Percentiles rank a stretch among this genome's conserved stretches.
Evolutionary conservation across 352 stramenopile species (phyloP).

Genomic region (Globisporangium paroecandrum): DNA sequence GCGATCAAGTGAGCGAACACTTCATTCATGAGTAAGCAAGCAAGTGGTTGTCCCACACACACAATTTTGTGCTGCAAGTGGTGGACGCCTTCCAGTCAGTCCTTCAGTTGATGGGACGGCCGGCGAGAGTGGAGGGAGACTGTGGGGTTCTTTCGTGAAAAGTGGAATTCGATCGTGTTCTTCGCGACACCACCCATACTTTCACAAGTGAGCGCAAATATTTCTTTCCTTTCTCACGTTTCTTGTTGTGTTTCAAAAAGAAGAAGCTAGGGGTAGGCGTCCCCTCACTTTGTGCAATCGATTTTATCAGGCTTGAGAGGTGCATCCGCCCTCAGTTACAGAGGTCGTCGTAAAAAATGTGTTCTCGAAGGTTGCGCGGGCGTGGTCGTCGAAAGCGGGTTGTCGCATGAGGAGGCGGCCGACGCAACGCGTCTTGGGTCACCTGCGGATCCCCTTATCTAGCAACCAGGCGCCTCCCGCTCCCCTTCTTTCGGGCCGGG

Average conservation of each 20-base stretch:
- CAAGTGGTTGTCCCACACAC: not conserved
- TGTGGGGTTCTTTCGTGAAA: not conserved
- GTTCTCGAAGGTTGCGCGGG: not conserved
- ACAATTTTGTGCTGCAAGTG: not conserved
- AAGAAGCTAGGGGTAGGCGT: not conserved
- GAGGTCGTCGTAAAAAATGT: slow-evolving; percentile 1
- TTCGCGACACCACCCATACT: not conserved
- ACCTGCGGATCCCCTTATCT: not conserved
- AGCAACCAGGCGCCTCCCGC: not conserved
- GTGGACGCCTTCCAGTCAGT: not conserved
- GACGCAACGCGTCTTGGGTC: too few species aligned
- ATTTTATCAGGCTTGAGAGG: not conserved
- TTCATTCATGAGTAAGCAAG: too few species aligned
- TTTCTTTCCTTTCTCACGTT: not conserved
- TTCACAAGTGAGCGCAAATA: not conserved
- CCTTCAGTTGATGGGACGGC: not conserved
- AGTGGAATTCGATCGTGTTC: slow-evolving; percentile 20
- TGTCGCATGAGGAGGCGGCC: not conserved
- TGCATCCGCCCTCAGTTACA: not conserved
- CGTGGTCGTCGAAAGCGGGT: not conserved
- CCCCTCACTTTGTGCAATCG: too few species aligned
- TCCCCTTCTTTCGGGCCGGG: too few species aligned
- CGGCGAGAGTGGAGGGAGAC: not conserved
- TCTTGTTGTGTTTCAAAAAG: not conserved
- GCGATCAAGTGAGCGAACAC: too few species aligned